Evolutionary conservation across 345 rosid genomes (phyloP), one percentile per base, ranked within the genome.

Genomic region (Physaria fendleri): DNA sequence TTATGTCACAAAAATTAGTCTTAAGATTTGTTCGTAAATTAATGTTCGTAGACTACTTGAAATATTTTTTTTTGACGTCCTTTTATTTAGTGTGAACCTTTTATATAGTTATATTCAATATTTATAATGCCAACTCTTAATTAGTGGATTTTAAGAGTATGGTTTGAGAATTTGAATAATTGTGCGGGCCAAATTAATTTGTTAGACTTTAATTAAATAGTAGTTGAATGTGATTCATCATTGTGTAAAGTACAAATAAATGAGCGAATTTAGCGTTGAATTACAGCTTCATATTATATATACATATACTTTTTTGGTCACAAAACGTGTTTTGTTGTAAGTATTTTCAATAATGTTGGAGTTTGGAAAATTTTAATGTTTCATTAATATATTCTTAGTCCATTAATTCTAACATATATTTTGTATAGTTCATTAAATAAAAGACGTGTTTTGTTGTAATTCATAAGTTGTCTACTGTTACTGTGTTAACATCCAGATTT

Each of bases 261-360:
- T 45, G 10, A 55, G 39, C n/a, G 13, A 65, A 16, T 33, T 22
- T 53, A 33, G 37, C 45, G 45, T 43, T 65, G 54, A 54, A 43
- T 25, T 54, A 32, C 33, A 33, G 43, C 17, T 5, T 8, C 34
- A 30, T 23, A 6, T 44, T 8, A 54, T 43, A 7, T 17, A 1
- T 12, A 18, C 16, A 18, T 25, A 12, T 15, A 11, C 7, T 6
- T 5, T 41, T 42, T 30, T 28, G 4, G 41, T 12, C 53, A 42
- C 15, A 44, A 65, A 34, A 55, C 56, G 70, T 65, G 56, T 55
- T 65, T 56, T 14, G 55, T 6, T 45, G 70, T 55, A 55, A 45
- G 63, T 35, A 9, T 35, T 18, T 27, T 4, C n/a, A 55, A 45
- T 55, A 33, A 64, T 23, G 51, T 32, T 34, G 22, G 34, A 2